Conservation (phyloP, 2,329 filamentous ascomycete genomes). For the Aspergillus fischeri region DNA sequence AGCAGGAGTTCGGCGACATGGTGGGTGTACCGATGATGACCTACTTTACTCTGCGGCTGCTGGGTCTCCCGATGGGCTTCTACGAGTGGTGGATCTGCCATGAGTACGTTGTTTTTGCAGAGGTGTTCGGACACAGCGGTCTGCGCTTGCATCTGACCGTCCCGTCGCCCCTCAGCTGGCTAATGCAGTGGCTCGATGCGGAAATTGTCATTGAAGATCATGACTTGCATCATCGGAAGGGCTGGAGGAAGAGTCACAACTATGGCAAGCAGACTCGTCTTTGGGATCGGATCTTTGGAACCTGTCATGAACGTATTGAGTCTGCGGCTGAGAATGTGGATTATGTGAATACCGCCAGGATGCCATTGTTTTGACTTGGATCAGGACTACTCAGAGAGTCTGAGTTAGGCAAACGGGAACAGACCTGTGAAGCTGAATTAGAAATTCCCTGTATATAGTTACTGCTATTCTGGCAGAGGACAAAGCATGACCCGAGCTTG, state of each 20-base stretch:
- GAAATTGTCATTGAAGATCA: constrained; percentile 44
- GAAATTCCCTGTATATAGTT: background rate
- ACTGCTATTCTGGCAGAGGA: background rate
- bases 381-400: too few relatives aligned
- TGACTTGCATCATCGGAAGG: constrained; percentile 38
- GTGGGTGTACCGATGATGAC: constrained; percentile 40
- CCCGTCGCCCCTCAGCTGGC: constrained; percentile 32
- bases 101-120: constrained; percentile 41
- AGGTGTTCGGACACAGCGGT: constrained; percentile 19
- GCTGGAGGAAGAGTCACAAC: constrained; percentile 37
- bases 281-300: constrained; percentile 37
- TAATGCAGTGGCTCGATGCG: constrained; percentile 29
- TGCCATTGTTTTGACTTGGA: constrained; percentile 25
- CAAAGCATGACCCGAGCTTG: background rate
- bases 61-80: constrained; percentile 44
- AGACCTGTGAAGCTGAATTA: background rate
- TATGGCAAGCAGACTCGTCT: constrained; percentile 40
- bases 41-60: constrained; percentile 32
- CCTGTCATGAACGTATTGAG: constrained; percentile 36
- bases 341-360: constrained; percentile 18
- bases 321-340: constrained; percentile 28
- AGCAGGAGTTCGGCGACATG: constrained; percentile 44
- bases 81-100: constrained; percentile 48
- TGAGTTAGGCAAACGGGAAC: too few relatives aligned
- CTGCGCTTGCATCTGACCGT: constrained; percentile 33